Percentiles rank a stretch among this genome's conserved stretches.
These are phyloP conservation scores for Penicillium sclerotiorum DNA, from an alignment of 2,329 filamentous ascomycete genomes.

Conservation along the genomic window DNA sequence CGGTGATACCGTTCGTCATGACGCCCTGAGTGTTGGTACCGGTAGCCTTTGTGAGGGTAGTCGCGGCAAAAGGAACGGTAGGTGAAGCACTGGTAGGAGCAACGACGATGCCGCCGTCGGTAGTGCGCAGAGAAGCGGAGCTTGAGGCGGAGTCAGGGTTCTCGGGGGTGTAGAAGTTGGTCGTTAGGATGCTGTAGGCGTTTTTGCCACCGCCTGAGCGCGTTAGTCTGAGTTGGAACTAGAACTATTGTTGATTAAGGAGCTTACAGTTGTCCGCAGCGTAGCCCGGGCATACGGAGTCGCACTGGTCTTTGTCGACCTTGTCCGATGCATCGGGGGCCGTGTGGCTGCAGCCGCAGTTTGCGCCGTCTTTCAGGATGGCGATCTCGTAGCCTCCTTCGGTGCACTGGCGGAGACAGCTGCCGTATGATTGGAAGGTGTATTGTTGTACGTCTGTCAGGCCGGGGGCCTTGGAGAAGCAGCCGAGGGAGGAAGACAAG, in stretches of 20 bases:
- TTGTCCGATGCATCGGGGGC: conserved; percentile 17
- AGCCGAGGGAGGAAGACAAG: conserved; percentile 16
- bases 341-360: conserved; percentile 29
- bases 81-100: conserved; percentile 20
- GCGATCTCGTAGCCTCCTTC: conserved; percentile 15
- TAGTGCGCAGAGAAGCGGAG: not conserved
- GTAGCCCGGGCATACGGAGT: conserved; percentile 23
- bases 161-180: not conserved
- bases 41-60: not conserved
- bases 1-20: conserved; percentile 11
- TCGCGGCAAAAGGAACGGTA: conserved; percentile 26
- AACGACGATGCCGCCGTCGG: conserved; percentile 23
- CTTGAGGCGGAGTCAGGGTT: conserved; percentile 3
- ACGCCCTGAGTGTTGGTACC: too few relatives aligned
- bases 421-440: conserved; percentile 12
- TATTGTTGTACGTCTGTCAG: conserved; percentile 8
- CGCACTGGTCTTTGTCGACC: conserved; percentile 25
- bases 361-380: conserved; percentile 18
- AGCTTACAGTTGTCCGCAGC: conserved; percentile 25
- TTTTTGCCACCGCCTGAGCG: conserved; percentile 23
- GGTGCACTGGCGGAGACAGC: conserved; percentile 21
- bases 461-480: conserved; percentile 17
- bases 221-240: too few relatives aligned
- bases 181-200: conserved; percentile 22
- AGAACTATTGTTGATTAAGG: too few relatives aligned